phyloP scores from a whole-genome alignment of 2,329 filamentous ascomycete species.

The Botryotinia convoluta region DNA sequence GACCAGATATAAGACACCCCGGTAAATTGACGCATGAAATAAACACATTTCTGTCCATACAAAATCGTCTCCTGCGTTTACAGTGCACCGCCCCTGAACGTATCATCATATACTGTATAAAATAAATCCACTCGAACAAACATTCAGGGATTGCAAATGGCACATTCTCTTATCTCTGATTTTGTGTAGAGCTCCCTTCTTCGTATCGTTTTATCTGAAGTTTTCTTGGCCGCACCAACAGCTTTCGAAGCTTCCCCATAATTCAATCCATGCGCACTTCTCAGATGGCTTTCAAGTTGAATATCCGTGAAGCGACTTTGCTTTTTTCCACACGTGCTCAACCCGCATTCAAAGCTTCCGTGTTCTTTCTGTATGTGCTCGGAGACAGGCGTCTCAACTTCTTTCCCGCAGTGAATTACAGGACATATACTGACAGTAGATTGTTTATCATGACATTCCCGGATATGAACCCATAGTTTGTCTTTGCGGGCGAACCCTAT shows the following conservation, averaged over 20 bases:
- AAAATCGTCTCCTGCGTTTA: not conserved
- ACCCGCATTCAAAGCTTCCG: constrained; percentile 5
- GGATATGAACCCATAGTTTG: constrained; percentile 7
- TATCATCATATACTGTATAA: not conserved
- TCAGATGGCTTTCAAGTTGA: not conserved
- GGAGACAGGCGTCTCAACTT: not conserved
- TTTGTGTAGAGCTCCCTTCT: not conserved
- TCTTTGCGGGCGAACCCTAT: constrained; percentile 5
- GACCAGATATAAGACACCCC: not conserved
- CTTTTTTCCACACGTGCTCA: not conserved
- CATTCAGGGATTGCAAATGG: not conserved
- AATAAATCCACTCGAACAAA: not conserved
- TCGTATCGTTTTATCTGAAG: not conserved
- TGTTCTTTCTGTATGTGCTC: constrained; percentile 14
- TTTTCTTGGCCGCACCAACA: not conserved
- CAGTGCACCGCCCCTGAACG: no score
- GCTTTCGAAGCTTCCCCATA: not conserved
- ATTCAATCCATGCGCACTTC: not conserved
- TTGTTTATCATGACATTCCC: not conserved
- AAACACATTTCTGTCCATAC: not conserved
- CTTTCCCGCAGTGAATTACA: not conserved
- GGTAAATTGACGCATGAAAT: not conserved
- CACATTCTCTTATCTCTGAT: not conserved
- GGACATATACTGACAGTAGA: not conserved
- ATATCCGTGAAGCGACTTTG: not conserved